These are phyloP conservation scores for Fusarium transvaalense DNA, from an alignment of 2,329 filamentous ascomycete genomes.

Conservation along the genomic window DNA sequence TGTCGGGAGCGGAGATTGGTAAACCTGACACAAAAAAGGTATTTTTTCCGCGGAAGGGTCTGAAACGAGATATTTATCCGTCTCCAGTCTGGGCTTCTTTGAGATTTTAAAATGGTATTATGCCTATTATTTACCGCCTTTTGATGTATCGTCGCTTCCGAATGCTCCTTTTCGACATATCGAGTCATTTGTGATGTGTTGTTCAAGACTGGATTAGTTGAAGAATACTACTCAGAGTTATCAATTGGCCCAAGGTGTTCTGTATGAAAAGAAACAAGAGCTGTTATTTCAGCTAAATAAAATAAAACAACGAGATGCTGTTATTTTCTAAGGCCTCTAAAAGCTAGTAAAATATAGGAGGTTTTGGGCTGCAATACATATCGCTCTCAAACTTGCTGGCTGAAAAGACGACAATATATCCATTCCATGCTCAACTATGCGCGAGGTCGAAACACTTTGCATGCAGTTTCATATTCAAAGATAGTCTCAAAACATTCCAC, in stretches of 20 bases:
- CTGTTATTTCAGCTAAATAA: no score
- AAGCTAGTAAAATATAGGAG: no score
- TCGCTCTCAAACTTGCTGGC: not conserved
- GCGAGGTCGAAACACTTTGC: not conserved
- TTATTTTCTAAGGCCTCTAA: no score
- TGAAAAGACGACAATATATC: not conserved
- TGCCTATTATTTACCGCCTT: not conserved
- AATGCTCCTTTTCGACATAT: not conserved
- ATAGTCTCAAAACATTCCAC: no score
- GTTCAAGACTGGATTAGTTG: not conserved
- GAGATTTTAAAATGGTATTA: not conserved
- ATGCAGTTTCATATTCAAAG: no score
- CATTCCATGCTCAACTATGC: not conserved
- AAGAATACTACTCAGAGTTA: not conserved
- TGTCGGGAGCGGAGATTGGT: constrained; percentile 17
- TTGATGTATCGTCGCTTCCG: not conserved
- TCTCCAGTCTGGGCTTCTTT: not conserved
- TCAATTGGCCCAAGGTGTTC: no score
- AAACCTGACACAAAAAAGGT: constrained; percentile 27
- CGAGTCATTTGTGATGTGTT: not conserved
- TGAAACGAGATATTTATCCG: constrained; percentile 39
- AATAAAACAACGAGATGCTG: no score
- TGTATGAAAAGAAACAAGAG: no score
- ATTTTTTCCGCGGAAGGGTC: constrained; percentile 35
- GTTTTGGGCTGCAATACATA: not conserved